Evolutionary conservation across 1,139 yeast species (phyloP).

Genomic region (Taiozyma onychis): DNA sequence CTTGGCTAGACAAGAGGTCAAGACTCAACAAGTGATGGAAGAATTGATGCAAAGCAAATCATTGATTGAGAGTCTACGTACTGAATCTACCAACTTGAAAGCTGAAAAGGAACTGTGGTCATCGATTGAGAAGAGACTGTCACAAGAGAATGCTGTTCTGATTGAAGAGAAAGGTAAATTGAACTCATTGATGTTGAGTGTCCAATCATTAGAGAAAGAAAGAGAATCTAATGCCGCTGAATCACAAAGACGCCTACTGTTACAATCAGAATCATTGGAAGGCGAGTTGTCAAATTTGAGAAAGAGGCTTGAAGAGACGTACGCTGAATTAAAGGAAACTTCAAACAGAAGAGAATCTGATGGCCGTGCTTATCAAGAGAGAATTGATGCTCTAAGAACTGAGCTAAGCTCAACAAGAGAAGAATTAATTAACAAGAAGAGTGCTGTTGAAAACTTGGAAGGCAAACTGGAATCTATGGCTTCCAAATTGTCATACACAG

Average conservation of each 20-base stretch:
- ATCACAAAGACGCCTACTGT: conserved; percentile 42
- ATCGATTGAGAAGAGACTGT: conserved; percentile 46
- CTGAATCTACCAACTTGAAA: conserved; percentile 43
- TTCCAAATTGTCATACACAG: conserved; percentile 32
- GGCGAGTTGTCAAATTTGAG: conserved; percentile 38
- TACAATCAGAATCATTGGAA: conserved; percentile 50
- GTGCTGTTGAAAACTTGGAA: conserved; percentile 31
- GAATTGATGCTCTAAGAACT: conserved; percentile 50
- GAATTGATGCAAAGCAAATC: conserved; percentile 42
- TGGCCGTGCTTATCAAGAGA: conserved; percentile 56
- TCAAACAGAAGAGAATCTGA: conserved; percentile 51
- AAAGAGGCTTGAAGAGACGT: conserved; percentile 45
- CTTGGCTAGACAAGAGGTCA: conserved; percentile 47
- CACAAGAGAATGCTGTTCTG: conserved; percentile 48
- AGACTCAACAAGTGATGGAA: conserved; percentile 52
- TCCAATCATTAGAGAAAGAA: conserved; percentile 59
- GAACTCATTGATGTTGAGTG: conserved; percentile 52
- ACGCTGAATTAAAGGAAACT: conserved; percentile 41
- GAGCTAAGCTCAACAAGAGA: conserved; percentile 41
- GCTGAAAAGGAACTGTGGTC: conserved; percentile 52
- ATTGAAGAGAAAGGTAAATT: conserved; percentile 56
- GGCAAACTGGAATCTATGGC: conserved; percentile 28
- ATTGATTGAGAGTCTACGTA: conserved; percentile 32
- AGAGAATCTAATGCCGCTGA: conserved; percentile 51
- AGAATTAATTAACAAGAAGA: conserved; percentile 38